Conservation (phyloP, 495 filamentous ascomycete species). For the Chaetomidium leptoderma region DNA sequence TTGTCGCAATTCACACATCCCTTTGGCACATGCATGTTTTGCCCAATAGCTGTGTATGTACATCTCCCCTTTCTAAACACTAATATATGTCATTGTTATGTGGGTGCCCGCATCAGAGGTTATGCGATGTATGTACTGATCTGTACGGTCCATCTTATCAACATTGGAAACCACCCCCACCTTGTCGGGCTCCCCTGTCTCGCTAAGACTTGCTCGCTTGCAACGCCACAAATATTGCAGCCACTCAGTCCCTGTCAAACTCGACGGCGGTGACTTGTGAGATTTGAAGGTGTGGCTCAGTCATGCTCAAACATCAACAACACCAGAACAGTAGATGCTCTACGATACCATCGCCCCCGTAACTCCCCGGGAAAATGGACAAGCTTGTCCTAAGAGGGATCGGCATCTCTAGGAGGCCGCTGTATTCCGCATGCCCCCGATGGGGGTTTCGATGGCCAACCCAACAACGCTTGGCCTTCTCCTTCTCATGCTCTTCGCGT, state of each 20-base stretch:
- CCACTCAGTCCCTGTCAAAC: not conserved
- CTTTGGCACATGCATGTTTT: too few species aligned
- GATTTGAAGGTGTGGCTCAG: constrained; percentile 8
- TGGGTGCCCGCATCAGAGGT: too few species aligned
- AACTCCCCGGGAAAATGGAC: constrained; percentile 3
- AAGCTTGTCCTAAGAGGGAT: not conserved
- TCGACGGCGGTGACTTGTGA: too few species aligned
- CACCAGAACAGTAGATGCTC: not conserved
- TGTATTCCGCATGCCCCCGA: not conserved
- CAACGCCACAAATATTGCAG: constrained; percentile 4
- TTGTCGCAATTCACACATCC: too few species aligned
- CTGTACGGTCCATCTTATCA: too few species aligned
- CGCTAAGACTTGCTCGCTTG: not conserved
- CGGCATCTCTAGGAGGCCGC: not conserved
- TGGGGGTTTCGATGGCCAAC: not conserved
- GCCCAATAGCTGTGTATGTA: too few species aligned
- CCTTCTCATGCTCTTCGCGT: not conserved
- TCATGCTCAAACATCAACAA: not conserved
- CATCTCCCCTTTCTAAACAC: too few species aligned
- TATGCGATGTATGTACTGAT: too few species aligned
- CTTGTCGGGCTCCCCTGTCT: too few species aligned
- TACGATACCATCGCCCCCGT: not conserved
- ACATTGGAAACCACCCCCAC: not conserved
- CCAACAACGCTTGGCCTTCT: not conserved
- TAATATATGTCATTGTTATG: too few species aligned